Evolutionary conservation across 805 yeast species (phyloP).

Genomic region (Isabelozyma heimii): DNA sequence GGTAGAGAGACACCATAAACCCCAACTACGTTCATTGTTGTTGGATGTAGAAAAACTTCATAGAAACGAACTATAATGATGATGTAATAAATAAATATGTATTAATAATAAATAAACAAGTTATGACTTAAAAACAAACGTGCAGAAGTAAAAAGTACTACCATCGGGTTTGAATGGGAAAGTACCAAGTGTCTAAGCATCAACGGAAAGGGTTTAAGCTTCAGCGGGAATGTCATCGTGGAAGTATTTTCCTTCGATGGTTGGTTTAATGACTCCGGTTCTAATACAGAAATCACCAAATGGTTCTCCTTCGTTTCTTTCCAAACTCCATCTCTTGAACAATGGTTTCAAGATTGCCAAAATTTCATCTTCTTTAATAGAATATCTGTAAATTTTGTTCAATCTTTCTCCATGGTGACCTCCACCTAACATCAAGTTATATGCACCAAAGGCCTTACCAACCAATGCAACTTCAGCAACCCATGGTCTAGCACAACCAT

Average conservation of each 20-base stretch:
- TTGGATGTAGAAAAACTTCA: conserved; percentile 14
- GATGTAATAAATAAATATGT: background rate
- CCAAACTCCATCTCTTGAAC: conserved; percentile 92
- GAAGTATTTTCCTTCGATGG: conserved; percentile 88
- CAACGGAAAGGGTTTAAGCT: conserved; percentile 30
- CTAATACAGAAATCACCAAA: conserved; percentile 93
- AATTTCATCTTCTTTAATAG: conserved; percentile 88
- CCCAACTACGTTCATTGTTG: conserved; percentile 29
- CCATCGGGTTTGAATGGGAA: background rate
- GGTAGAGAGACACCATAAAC: conserved; percentile 41
- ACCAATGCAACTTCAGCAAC: conserved; percentile 92
- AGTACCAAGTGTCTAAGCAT: no score
- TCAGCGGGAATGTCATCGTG: conserved; percentile 91
- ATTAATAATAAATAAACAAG: conserved; percentile 1
- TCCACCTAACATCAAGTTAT: conserved; percentile 93
- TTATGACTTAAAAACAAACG: background rate
- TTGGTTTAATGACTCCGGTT: conserved; percentile 82
- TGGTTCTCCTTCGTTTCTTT: conserved; percentile 87
- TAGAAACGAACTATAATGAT: background rate
- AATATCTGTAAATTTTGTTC: conserved; percentile 84
- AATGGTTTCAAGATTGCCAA: conserved; percentile 73
- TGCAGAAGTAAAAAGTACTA: background rate
- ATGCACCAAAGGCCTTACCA: conserved; percentile 92
- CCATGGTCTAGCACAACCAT: conserved; percentile 99
- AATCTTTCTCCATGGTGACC: conserved; percentile 91